Evolutionary conservation across 1,139 yeast genomes (phyloP).

Genomic region (Entelexis paramagnoliae): DNA sequence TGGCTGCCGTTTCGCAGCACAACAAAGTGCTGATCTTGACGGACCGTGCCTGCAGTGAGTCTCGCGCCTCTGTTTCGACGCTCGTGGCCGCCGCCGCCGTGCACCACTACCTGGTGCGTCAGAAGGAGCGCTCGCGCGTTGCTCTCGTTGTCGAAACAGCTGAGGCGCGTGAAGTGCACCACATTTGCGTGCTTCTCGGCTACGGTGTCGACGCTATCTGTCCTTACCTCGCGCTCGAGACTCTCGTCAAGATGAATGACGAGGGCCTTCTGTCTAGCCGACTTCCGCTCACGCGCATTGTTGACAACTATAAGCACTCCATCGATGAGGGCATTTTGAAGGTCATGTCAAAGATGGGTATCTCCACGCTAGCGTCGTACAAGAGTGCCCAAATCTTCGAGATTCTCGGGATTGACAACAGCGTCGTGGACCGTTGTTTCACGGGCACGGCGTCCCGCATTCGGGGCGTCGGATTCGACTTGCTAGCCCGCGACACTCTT

Average conservation of each 20-base stretch:
- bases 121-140: conserved; percentile 91
- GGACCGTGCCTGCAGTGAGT: conserved; percentile 52
- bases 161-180: conserved; percentile 96
- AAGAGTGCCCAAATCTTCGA: conserved; percentile 98
- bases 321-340: conserved; percentile 85
- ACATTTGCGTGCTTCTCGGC: conserved; percentile 85
- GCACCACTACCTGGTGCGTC: conserved; percentile 91
- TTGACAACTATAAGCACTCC: conserved; percentile 70
- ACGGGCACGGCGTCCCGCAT: conserved; percentile 97
- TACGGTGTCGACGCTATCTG: conserved; percentile 96
- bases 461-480: conserved; percentile 89
- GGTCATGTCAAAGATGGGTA: conserved; percentile 99
- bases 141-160: conserved; percentile 88
- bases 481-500: conserved; percentile 93
- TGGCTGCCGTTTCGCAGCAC: conserved; percentile 68
- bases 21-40: conserved; percentile 66
- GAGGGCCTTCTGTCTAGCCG: conserved; percentile 61
- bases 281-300: conserved; percentile 48
- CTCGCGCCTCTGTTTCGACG: conserved; percentile 75
- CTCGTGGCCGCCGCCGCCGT: conserved; percentile 93
- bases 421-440: conserved; percentile 90
- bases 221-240: conserved; percentile 89
- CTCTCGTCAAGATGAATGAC: conserved; percentile 70
- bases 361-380: conserved; percentile 90
- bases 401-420: conserved; percentile 89